Evolutionary conservation across 768 basidiomycete genomes (phyloP), one percentile per base, ranked within the genome.

Genomic region (Macrolepiota albuminosa): DNA sequence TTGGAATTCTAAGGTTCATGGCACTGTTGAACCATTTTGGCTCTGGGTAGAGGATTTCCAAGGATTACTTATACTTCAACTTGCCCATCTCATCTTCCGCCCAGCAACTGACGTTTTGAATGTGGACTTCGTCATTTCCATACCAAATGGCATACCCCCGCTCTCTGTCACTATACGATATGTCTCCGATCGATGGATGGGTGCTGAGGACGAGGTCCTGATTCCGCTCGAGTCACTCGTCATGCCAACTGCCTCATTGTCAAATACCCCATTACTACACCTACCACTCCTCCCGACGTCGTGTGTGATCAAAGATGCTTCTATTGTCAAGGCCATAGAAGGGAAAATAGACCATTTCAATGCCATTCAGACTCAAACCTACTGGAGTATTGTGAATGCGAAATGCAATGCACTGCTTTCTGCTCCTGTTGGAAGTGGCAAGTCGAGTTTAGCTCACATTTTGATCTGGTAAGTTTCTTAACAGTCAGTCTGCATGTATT

Each of bases 1-100:
- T 14, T 98, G 97, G 96, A 89, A 78, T 64, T 66, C 75, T 29
- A 89, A 84, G 70, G 66, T 87, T 3, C 95, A 97, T 66, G 90
- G 89, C 0, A 77, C 75, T 11, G 76, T 78, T 2, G 93, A 98
- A 71, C 89, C 93, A 1, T 98, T 98, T 74, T 98, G 93, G 88
- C 72, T 99, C 34, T 98, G 97, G 97, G 76, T 97, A 3, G 95
- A 98, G 74, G 93, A 95, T 67, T 80, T 87, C 40, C 82, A 88
- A 37, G 88, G 86, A n/a, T 63, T 81, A n/a, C 81, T 81, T 40
- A 95, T 98, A 66, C 81, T 95, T 11, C 95, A 96, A 68, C 80
- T 89, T 56, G 76, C 86, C 0, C 86, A 89, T 66, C 73, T 95
- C 29, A 66, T 86, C 37, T 83, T 98, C 62, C 87, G 89, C 47